Evolutionary conservation across 495 filamentous ascomycete species (phyloP).

Genomic region (Penicillium longicatenatum): DNA sequence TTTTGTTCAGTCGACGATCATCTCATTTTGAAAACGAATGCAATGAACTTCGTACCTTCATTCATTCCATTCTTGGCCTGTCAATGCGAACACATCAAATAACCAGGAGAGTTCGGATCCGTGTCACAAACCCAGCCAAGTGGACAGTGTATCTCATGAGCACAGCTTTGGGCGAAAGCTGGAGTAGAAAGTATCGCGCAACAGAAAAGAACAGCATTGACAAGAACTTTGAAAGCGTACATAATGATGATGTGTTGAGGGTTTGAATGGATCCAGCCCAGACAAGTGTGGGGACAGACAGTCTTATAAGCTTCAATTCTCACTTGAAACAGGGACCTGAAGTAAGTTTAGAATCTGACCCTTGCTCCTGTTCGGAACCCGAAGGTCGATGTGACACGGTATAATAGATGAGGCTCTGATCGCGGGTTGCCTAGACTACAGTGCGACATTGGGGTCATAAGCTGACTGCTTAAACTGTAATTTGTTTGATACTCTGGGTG

Average conservation of each 20-base stretch:
- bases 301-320: neutral
- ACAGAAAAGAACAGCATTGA: neutral
- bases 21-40: neutral
- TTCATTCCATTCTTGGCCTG: neutral
- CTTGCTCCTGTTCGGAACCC: neutral
- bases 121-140: conserved; percentile 1
- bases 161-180: neutral
- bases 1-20: no score
- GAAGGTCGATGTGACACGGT: neutral
- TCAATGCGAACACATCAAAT: neutral
- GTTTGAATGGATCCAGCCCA: neutral
- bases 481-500: neutral
- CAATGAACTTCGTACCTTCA: neutral
- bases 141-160: neutral
- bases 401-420: neutral
- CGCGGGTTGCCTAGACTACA: neutral
- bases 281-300: neutral
- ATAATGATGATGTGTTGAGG: neutral
- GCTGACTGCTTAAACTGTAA: neutral
- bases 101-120: neutral
- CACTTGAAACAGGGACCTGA: neutral
- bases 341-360: neutral
- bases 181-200: neutral
- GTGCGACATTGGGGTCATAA: neutral
- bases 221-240: neutral